Conservation (phyloP, 768 basidiomycete genomes). For the button mushroom (Agaricus bisporus) region DNA sequence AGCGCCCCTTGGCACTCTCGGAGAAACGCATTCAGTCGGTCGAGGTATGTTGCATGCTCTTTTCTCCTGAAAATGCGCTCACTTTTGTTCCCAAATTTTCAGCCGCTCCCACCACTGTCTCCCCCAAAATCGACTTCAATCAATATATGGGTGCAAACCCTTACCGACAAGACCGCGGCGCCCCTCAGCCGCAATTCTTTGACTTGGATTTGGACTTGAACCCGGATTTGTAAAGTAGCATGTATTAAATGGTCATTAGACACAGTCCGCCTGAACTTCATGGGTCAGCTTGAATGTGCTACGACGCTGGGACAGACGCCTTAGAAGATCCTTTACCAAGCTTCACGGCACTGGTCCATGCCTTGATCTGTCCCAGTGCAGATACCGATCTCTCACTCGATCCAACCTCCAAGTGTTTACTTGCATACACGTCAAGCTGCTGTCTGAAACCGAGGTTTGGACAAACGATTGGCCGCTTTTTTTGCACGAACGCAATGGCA, state of each 20-base stretch:
- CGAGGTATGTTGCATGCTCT: constrained; percentile 42
- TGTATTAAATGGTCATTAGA: neutral
- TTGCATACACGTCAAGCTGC: constrained; percentile 44
- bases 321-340: neutral
- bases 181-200: constrained; percentile 56
- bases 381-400: constrained; percentile 5
- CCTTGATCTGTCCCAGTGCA: constrained; percentile 5
- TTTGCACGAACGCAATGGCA: constrained; percentile 48
- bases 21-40: constrained; percentile 79
- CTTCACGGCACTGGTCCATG: neutral
- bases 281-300: neutral
- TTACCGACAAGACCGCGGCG: constrained; percentile 65
- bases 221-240: constrained; percentile 52
- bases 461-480: constrained; percentile 51
- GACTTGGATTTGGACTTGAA: constrained; percentile 83
- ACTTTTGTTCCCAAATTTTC: constrained; percentile 10
- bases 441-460: constrained; percentile 65
- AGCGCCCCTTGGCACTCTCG: constrained; percentile 69
- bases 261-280: neutral
- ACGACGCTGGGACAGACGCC: neutral
- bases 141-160: constrained; percentile 55
- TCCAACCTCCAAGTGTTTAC: constrained; percentile 16
- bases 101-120: constrained; percentile 51
- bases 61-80: neutral
- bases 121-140: constrained; percentile 44